Percentiles rank a stretch among this genome's conserved stretches.
These are phyloP conservation scores for Sphenostylis stenocarpa DNA, from an alignment of 306 rosid genomes.

Conservation along the genomic window DNA sequence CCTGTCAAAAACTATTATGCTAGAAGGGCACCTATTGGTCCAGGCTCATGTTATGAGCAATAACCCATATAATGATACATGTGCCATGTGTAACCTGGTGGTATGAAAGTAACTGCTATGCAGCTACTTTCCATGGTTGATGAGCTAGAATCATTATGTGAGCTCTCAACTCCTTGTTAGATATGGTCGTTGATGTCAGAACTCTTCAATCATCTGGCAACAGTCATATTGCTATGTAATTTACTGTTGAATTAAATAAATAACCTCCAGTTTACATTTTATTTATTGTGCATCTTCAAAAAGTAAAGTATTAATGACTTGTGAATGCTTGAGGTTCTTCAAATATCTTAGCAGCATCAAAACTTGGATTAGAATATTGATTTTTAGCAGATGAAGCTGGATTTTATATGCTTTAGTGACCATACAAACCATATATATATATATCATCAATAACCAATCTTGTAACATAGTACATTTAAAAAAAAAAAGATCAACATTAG, in stretches of 20 bases:
- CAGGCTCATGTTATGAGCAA: constrained; percentile 89
- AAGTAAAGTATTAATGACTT: neutral
- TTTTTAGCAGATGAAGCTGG: neutral
- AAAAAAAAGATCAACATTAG: neutral
- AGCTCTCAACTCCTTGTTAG: constrained; percentile 25
- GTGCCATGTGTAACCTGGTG: constrained; percentile 1
- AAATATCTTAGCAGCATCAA: neutral
- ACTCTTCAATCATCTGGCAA: constrained; percentile 3
- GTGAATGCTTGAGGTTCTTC: constrained; percentile 4
- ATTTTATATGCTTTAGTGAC: neutral
- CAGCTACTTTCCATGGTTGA: constrained; percentile 1
- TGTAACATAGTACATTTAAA: neutral
- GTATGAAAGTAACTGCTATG: constrained; percentile 18
- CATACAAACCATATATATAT: neutral
- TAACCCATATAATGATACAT: constrained; percentile 34
- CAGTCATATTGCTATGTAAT: constrained; percentile 21
- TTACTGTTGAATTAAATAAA: constrained; percentile 7
- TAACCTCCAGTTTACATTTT: neutral
- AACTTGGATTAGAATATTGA: neutral
- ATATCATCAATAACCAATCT: neutral
- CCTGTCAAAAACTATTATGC: constrained; percentile 69
- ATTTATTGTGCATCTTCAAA: constrained; percentile 10
- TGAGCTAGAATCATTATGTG: constrained; percentile 17
- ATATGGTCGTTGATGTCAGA: neutral
- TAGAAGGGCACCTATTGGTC: constrained; percentile 67